phyloP scores from a whole-genome alignment of 2,329 filamentous ascomycete genomes.

The Hymenoscyphus salicellus region DNA sequence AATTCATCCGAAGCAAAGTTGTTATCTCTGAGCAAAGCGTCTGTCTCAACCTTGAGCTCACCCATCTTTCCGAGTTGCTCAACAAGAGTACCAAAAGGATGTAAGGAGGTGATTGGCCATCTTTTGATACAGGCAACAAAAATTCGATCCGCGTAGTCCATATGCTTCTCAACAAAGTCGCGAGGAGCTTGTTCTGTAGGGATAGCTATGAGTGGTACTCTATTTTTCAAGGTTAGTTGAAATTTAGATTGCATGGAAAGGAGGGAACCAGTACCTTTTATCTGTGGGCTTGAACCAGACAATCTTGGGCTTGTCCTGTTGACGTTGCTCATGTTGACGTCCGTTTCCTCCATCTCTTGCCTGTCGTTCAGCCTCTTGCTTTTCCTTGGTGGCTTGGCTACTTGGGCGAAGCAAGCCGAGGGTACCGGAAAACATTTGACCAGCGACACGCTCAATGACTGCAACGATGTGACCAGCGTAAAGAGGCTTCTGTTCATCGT shows the following conservation, averaged over 20 bases:
- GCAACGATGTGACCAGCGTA: conserved; percentile 97
- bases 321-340: conserved; percentile 74
- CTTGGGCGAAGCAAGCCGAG: conserved; percentile 90
- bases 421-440: conserved; percentile 98
- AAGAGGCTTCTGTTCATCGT: conserved; percentile 93
- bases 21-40: conserved; percentile 94
- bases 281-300: conserved; percentile 99
- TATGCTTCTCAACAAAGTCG: conserved; percentile 97
- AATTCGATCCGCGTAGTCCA: conserved; percentile 95
- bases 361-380: conserved; percentile 93
- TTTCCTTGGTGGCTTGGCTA: conserved; percentile 98
- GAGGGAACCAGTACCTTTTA: conserved; percentile 10
- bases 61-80: conserved; percentile 98
- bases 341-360: conserved; percentile 75
- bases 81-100: conserved; percentile 95
- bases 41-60: conserved; percentile 94
- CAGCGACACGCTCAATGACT: conserved; percentile 92
- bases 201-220: conserved; percentile 91
- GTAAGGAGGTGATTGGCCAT: conserved; percentile 98
- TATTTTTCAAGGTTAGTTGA: not conserved
- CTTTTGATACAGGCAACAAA: conserved; percentile 99
- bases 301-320: conserved; percentile 98
- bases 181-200: conserved; percentile 96
- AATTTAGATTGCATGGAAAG: not conserved
- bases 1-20: conserved; percentile 98